Conservation (phyloP, 768 basidiomycete genomes). For the Sporobolomyces roseus region DNA sequence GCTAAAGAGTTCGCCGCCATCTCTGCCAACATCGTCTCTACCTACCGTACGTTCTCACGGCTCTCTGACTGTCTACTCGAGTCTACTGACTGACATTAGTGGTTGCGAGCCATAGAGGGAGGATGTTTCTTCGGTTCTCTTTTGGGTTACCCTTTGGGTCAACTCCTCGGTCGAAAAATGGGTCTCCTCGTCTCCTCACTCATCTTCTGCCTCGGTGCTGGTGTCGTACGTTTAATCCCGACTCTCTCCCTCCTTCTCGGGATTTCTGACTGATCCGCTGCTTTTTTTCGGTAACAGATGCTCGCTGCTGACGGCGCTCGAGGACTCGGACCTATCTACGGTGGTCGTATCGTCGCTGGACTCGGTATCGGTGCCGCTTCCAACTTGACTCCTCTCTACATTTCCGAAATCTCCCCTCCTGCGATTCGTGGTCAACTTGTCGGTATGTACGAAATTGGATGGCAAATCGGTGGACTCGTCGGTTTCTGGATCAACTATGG, state of each 20-base stretch:
- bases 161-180: slow-evolving; percentile 56
- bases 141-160: slow-evolving; percentile 57
- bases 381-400: slow-evolving; percentile 52
- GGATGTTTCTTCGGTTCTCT: slow-evolving; percentile 75
- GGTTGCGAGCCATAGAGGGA: slow-evolving; percentile 47
- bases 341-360: slow-evolving; percentile 54
- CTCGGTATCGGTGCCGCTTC: slow-evolving; percentile 49
- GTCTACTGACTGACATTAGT: too few species aligned
- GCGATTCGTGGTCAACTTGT: slow-evolving; percentile 52
- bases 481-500: slow-evolving; percentile 48
- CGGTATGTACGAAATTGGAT: slow-evolving; percentile 56
- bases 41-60: slow-evolving; percentile 7
- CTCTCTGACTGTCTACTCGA: too few species aligned
- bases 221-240: background rate
- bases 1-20: slow-evolving; percentile 49
- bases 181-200: slow-evolving; percentile 55
- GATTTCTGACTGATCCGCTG: background rate
- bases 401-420: slow-evolving; percentile 54
- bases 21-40: slow-evolving; percentile 50
- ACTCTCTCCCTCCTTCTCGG: background rate
- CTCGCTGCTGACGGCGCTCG: slow-evolving; percentile 40
- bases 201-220: slow-evolving; percentile 59
- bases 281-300: slow-evolving; percentile 5
- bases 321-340: slow-evolving; percentile 50
- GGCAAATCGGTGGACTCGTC: slow-evolving; percentile 55